Evolutionary conservation across 441 rosid species (phyloP).

Genomic region (Jatropha podagrica): DNA sequence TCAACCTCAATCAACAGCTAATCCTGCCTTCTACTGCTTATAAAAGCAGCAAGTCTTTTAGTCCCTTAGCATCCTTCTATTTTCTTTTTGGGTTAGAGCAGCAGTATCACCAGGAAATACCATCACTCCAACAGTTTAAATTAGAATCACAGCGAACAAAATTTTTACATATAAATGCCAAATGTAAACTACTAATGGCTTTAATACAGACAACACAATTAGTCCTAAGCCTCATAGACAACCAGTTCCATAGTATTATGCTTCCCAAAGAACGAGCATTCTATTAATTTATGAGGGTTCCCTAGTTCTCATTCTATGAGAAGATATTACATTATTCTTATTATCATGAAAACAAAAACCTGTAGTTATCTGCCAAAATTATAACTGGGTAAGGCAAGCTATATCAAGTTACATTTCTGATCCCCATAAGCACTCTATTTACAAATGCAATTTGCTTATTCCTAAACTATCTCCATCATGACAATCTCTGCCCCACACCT

Average conservation of each 20-base stretch:
- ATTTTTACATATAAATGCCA: neutral
- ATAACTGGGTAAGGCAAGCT: neutral
- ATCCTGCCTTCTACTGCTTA: neutral
- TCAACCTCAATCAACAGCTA: neutral
- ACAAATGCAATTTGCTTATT: neutral
- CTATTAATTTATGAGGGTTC: neutral
- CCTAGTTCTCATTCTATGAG: neutral
- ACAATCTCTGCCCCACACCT: neutral
- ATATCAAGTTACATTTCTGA: neutral
- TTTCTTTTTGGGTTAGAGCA: neutral
- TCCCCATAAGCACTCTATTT: neutral
- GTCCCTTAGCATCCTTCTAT: neutral
- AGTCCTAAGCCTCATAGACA: neutral
- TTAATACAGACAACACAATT: neutral
- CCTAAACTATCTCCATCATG: neutral
- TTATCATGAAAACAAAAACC: too few relatives aligned
- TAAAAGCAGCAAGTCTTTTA: neutral
- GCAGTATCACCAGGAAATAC: neutral
- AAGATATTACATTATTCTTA: neutral
- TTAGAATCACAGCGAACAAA: neutral
- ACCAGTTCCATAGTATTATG: neutral
- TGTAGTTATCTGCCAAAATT: too few relatives aligned
- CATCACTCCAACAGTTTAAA: neutral
- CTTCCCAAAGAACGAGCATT: neutral
- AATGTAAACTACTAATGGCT: neutral